Evolutionary conservation across 2,329 filamentous ascomycete genomes (phyloP), one percentile per base, ranked within the genome.

Genomic region (Cladosporium sp.): DNA sequence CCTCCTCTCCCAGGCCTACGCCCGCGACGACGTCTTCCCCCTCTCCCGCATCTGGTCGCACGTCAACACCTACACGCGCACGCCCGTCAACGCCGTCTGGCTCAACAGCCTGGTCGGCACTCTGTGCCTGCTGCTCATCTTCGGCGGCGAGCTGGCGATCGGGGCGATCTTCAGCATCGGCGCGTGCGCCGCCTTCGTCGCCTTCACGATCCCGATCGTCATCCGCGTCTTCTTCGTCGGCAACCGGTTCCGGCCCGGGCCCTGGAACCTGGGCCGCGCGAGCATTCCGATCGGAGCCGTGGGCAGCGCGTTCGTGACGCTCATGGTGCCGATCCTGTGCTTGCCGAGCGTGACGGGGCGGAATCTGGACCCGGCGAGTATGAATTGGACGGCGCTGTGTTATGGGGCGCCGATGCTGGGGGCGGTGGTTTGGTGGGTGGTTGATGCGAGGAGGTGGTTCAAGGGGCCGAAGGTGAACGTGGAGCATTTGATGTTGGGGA

Each of bases 11-110:
- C 34, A 35, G 62, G 84, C 84, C 11, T 87, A 87, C 66, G 83
- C 84, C n/a, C 80, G 85, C 37, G 85, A 88, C 61, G 84, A 81
- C 60, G 85, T 82, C 64, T 85, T 88, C 63, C 84, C 84, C 0
- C 62, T 80, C 5, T 83, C 79, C 4, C 68, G 68, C 0, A 74
- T 76, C 61, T 83, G 82, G 73, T 81, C 80, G 61, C 63, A 70
- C 19, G 83, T 87, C 46, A 84, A 87, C 68, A 60, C 63, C 1
- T 63, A 69, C 60, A 87, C 85, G 2, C 68, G 76, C 48, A 87
- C 85, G 0, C 85, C 85, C 0, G 83, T 86, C 46, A 87, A 86
- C 62, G 83, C 84, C 0, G 84, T 87, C 9, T 83, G 84, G 77
- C 76, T 86, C 65, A 86, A 87, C 61, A 75, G 75, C 38, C 58